phyloP scores from a whole-genome alignment of 1,284 basidiomycete species.

The Malassezia dermatis region DNA sequence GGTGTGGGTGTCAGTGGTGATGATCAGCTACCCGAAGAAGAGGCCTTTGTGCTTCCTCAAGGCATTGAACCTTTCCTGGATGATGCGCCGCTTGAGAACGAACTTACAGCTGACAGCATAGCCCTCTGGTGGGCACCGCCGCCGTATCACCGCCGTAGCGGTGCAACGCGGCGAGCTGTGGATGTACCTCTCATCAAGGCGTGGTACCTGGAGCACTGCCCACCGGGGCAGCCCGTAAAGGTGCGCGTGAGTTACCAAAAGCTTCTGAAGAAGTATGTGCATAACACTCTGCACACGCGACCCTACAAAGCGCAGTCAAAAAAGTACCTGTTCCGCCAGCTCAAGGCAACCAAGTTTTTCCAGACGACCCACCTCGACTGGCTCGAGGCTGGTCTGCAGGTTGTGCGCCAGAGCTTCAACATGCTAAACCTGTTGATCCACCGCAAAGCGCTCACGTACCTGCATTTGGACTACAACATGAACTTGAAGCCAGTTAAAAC shows the following conservation, averaged over 20 bases:
- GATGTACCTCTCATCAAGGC: constrained; percentile 93
- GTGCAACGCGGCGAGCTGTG: constrained; percentile 82
- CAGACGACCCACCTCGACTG: constrained; percentile 94
- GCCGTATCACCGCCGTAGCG: constrained; percentile 85
- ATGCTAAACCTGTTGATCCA: constrained; percentile 98
- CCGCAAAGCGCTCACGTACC: constrained; percentile 93
- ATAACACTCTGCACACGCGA: constrained; percentile 81
- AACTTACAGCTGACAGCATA: constrained; percentile 89
- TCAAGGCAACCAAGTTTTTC: constrained; percentile 99
- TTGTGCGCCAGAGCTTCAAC: constrained; percentile 96
- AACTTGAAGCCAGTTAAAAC: constrained; percentile 97
- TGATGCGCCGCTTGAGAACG: constrained; percentile 71
- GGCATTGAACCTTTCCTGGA: constrained; percentile 72
- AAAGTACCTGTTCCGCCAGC: constrained; percentile 87
- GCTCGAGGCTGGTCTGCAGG: constrained; percentile 98
- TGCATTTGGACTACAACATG: constrained; percentile 87
- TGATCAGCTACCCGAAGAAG: constrained; percentile 52
- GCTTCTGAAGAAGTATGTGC: constrained; percentile 85
- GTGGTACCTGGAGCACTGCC: constrained; percentile 91
- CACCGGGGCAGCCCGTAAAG: constrained; percentile 90
- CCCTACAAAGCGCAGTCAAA: constrained; percentile 93
- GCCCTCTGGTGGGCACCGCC: constrained; percentile 98
- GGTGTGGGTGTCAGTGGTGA: constrained; percentile 64
- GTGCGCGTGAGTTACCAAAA: constrained; percentile 99
- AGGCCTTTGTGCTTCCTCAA: constrained; percentile 78